Conservation (phyloP, 768 basidiomycete genomes). For the Kwoniella heveanensis region DNA sequence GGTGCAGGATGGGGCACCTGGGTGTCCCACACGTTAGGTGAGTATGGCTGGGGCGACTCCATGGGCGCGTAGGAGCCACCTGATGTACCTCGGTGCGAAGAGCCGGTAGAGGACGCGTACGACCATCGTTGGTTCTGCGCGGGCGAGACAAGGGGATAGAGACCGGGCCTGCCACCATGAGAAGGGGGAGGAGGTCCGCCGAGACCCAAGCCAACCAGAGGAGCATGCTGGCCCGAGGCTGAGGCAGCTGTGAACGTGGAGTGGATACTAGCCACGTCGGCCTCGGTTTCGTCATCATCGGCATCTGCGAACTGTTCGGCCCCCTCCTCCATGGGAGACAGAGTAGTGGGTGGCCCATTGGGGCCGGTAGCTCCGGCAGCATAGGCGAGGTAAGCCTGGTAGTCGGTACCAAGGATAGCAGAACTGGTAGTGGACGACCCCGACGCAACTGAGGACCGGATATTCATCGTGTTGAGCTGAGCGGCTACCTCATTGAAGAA, state of each 20-base stretch:
- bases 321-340: slow-evolving; percentile 34
- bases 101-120: slow-evolving; percentile 46
- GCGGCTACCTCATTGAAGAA: slow-evolving; percentile 85
- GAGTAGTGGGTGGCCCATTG: slow-evolving; percentile 22
- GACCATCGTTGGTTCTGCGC: slow-evolving; percentile 44
- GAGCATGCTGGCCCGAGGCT: slow-evolving; percentile 25
- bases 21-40: slow-evolving; percentile 27
- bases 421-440: slow-evolving; percentile 43
- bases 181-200: slow-evolving; percentile 42
- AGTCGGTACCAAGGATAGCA: slow-evolving; percentile 39
- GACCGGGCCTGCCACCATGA: slow-evolving; percentile 39
- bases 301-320: slow-evolving; percentile 57
- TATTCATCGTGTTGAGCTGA: slow-evolving; percentile 74
- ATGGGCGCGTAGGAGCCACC: slow-evolving; percentile 36
- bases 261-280: slow-evolving; percentile 47
- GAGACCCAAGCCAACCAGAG: slow-evolving; percentile 50
- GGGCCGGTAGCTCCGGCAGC: slow-evolving; percentile 30
- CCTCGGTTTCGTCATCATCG: slow-evolving; percentile 56
- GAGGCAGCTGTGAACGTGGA: slow-evolving; percentile 32
- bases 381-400: slow-evolving; percentile 44
- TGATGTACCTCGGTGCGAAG: slow-evolving; percentile 40
- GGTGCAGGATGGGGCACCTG: slow-evolving; percentile 13
- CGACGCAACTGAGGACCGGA: slow-evolving; percentile 59
- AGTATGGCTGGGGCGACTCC: slow-evolving; percentile 29
- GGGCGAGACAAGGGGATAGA: slow-evolving; percentile 37